Conservation (phyloP, 148 eudicot genomes). For the Camellia sinensis region DNA sequence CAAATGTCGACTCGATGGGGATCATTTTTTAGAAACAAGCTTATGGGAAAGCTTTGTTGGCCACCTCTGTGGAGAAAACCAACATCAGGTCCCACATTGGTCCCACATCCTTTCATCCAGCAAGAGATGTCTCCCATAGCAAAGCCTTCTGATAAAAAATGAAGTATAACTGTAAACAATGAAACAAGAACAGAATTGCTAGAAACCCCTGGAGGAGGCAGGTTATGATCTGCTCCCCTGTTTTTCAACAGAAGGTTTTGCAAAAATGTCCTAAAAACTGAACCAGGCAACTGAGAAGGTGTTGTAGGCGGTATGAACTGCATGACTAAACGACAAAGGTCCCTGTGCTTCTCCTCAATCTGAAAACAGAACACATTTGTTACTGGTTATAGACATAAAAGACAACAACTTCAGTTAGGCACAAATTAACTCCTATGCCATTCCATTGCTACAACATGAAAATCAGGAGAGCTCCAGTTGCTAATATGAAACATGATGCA, state of each 20-base stretch:
- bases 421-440: background rate
- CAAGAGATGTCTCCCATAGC: conserved; percentile 52
- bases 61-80: conserved; percentile 95
- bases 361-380: conserved; percentile 29
- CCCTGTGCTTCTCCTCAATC: conserved; percentile 97
- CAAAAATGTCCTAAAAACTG: conserved; percentile 77
- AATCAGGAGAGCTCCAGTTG: too few species aligned
- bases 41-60: conserved; percentile 68
- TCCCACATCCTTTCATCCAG: conserved; percentile 56
- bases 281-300: conserved; percentile 90
- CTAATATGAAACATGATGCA: too few species aligned
- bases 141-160: conserved; percentile 85
- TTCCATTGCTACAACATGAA: background rate
- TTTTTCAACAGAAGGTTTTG: conserved; percentile 70
- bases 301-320: conserved; percentile 75
- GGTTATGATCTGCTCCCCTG: conserved; percentile 74
- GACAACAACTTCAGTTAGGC: background rate
- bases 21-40: conserved; percentile 68
- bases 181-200: conserved; percentile 84
- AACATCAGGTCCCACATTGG: conserved; percentile 38
- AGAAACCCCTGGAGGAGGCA: conserved; percentile 68
- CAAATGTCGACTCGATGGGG: conserved; percentile 72
- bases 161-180: conserved; percentile 74
- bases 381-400: background rate
- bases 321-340: conserved; percentile 80